Evolutionary conservation across 495 filamentous ascomycete species (phyloP).

Genomic region (Aspergillus conjunctus): DNA sequence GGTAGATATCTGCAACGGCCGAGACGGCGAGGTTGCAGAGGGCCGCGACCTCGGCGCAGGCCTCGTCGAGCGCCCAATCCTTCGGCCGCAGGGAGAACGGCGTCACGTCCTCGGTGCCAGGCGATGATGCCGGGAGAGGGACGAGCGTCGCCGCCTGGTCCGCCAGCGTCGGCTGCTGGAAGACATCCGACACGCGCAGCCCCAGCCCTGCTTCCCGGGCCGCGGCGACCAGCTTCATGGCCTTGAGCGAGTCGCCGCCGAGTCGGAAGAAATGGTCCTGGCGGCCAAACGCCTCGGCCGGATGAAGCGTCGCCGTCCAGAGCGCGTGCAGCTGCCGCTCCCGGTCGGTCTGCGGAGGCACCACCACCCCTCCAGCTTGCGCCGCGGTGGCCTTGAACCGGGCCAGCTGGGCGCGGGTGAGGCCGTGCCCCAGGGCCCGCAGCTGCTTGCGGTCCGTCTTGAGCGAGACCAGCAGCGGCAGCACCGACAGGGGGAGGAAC

Average conservation of each 20-base stretch:
- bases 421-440: background rate
- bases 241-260: conserved; percentile 29
- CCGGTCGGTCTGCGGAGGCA: background rate
- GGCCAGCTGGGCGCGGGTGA: background rate
- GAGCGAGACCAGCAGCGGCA: background rate
- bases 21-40: background rate
- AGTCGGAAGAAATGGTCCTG: conserved; percentile 31
- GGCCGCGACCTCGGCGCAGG: background rate
- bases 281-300: conserved; percentile 9
- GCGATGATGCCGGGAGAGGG: background rate
- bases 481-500: conserved; percentile 32
- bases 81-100: conserved; percentile 19
- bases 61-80: conserved; percentile 13
- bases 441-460: background rate
- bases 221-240: conserved; percentile 22
- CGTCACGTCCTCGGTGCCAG: background rate
- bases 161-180: background rate
- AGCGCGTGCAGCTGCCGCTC: background rate
- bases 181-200: background rate
- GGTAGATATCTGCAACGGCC: conserved; percentile 57
- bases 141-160: background rate
- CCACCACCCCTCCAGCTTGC: background rate
- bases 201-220: conserved; percentile 21
- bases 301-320: background rate
- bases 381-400: background rate